These are phyloP conservation scores for Otatea glauca DNA, from an alignment of 176 grass and related monocot species.

Conservation along the genomic window DNA sequence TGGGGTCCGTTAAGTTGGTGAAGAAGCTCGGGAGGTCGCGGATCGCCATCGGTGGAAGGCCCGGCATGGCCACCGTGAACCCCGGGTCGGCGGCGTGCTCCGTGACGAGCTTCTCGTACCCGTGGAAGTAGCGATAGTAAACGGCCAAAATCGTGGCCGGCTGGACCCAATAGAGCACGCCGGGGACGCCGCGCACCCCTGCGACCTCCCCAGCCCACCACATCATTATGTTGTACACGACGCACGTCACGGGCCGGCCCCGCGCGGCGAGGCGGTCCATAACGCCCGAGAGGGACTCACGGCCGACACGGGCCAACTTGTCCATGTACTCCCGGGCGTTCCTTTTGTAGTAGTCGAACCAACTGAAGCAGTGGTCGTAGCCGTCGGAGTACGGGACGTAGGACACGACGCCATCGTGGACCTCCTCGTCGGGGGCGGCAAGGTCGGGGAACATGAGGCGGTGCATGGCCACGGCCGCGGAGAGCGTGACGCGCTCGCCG, in stretches of 20 bases:
- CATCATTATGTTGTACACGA: slow-evolving; percentile 37
- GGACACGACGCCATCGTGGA: slow-evolving; percentile 42
- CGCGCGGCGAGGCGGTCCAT: slow-evolving; percentile 26
- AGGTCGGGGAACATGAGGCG: slow-evolving; percentile 43
- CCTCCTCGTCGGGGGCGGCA: slow-evolving; percentile 28
- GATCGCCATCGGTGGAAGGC: slow-evolving; percentile 35
- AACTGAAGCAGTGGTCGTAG: neutral
- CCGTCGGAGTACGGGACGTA: slow-evolving; percentile 55
- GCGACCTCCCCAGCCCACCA: slow-evolving; percentile 40
- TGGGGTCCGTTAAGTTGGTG: neutral
- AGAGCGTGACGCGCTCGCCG: slow-evolving; percentile 52
- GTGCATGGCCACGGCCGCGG: slow-evolving; percentile 44
- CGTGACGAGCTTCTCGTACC: slow-evolving; percentile 29
- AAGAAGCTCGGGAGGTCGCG: slow-evolving; percentile 52
- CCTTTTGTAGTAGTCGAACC: neutral
- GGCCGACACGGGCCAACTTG: neutral
- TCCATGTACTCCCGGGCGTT: neutral
- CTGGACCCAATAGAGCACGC: slow-evolving; percentile 62
- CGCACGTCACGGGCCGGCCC: slow-evolving; percentile 51
- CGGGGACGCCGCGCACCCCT: slow-evolving; percentile 23
- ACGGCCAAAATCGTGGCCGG: slow-evolving; percentile 45
- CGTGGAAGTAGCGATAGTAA: slow-evolving; percentile 65
- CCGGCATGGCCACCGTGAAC: slow-evolving; percentile 39
- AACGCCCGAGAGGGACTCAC: slow-evolving; percentile 12
- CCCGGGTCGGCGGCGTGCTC: neutral